Evolutionary conservation across 2,329 filamentous ascomycete genomes (phyloP).

Genomic region (Monilinia fructicola): DNA sequence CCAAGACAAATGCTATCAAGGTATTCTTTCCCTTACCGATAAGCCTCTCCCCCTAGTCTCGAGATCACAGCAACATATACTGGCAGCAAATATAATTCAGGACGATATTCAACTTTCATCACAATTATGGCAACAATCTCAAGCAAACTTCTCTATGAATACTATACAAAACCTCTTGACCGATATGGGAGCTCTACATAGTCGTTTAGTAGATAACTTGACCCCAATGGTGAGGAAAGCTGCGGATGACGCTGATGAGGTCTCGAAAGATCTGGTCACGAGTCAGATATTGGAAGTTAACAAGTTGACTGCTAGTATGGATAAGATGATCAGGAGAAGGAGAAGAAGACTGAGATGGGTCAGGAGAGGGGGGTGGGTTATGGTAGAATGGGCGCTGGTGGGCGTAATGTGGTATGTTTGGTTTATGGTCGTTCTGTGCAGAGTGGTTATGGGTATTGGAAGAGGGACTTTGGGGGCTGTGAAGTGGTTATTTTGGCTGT

Average conservation of each 20-base stretch:
- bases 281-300: slow-evolving; percentile 79
- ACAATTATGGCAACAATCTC: slow-evolving; percentile 54
- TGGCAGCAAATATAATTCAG: slow-evolving; percentile 54
- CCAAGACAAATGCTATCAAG: slow-evolving; percentile 29
- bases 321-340: slow-evolving; percentile 71
- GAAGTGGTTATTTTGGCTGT: slow-evolving; percentile 71
- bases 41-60: slow-evolving; percentile 28
- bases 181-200: slow-evolving; percentile 46
- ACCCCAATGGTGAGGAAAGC: slow-evolving; percentile 62
- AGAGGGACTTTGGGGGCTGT: slow-evolving; percentile 58
- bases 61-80: slow-evolving; percentile 43
- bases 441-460: slow-evolving; percentile 62
- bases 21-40: slow-evolving; percentile 32
- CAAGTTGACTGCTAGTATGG: slow-evolving; percentile 73
- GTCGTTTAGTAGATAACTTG: slow-evolving; percentile 46
- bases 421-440: slow-evolving; percentile 78
- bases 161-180: slow-evolving; percentile 53
- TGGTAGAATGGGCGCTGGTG: slow-evolving; percentile 84
- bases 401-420: slow-evolving; percentile 94
- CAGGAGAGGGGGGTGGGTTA: slow-evolving; percentile 72
- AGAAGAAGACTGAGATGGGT: slow-evolving; percentile 70
- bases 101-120: slow-evolving; percentile 49
- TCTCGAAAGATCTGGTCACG: slow-evolving; percentile 72
- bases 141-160: slow-evolving; percentile 56
- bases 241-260: slow-evolving; percentile 76